Evolutionary conservation across 2,329 filamentous ascomycete genomes (phyloP).

Genomic region (Talaromyces albobiverticillius): DNA sequence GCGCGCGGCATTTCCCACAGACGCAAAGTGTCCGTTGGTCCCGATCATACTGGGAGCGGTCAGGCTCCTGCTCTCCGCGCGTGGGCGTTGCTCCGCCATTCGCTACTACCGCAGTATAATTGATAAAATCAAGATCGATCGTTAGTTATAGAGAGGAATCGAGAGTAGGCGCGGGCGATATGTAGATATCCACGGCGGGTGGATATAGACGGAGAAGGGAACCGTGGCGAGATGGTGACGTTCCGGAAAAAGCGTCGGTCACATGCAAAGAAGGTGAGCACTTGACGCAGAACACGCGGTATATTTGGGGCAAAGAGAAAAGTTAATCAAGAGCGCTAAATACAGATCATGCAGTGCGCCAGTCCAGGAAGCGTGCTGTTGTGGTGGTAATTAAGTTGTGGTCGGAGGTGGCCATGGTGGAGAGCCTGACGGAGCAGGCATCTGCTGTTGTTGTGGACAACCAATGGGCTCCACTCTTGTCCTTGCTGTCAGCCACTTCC

Average conservation of each 20-base stretch:
- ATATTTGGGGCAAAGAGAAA: background rate
- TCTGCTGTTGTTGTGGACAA: background rate
- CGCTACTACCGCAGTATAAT: background rate
- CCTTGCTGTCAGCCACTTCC: too few species aligned
- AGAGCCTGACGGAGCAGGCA: background rate
- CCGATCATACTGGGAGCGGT: constrained; percentile 39
- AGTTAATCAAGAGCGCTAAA: background rate
- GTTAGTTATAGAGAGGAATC: background rate
- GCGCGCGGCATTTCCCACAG: constrained; percentile 34
- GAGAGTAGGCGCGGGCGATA: background rate
- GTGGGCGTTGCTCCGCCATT: constrained; percentile 12
- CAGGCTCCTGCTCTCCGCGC: constrained; percentile 25
- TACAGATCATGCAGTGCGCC: constrained; percentile 1
- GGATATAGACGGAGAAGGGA: background rate
- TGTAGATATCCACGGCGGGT: too few species aligned
- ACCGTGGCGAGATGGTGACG: constrained; percentile 14
- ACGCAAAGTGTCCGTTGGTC: constrained; percentile 46
- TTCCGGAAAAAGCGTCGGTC: constrained; percentile 8
- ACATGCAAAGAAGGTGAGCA: constrained; percentile 12
- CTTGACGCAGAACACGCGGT: constrained; percentile 6
- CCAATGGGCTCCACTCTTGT: background rate
- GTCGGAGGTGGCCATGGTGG: background rate
- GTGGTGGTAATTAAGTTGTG: background rate
- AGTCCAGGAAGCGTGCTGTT: background rate
- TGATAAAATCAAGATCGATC: background rate